Evolutionary conservation across 2,329 filamentous ascomycete genomes (phyloP).

Genomic region (Xylariaceae sp.): DNA sequence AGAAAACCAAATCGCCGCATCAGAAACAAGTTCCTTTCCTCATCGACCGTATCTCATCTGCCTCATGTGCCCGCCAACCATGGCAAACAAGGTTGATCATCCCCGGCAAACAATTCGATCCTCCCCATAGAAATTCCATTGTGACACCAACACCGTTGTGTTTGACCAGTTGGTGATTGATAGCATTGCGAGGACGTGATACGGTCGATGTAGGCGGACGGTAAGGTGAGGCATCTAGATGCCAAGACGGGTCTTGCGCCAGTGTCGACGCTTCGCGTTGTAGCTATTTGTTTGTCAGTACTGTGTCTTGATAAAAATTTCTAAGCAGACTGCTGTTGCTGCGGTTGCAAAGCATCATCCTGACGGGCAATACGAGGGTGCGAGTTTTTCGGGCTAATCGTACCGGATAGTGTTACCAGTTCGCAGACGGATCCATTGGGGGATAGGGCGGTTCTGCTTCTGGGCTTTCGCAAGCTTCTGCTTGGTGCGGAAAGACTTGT

Average conservation of each 20-base stretch:
- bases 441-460: slow-evolving; percentile 99
- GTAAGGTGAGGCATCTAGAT: slow-evolving; percentile 70
- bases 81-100: slow-evolving; percentile 4
- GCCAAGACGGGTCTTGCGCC: slow-evolving; percentile 99
- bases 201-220: slow-evolving; percentile 25
- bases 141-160: slow-evolving; percentile 9
- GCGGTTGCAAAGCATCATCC: background rate
- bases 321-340: background rate
- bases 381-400: slow-evolving; percentile 33
- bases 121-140: slow-evolving; percentile 5
- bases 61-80: slow-evolving; percentile 7
- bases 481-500: slow-evolving; percentile 99
- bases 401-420: slow-evolving; percentile 99
- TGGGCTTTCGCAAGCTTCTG: slow-evolving; percentile 99
- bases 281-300: slow-evolving; percentile 60
- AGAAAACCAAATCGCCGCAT: slow-evolving; percentile 22
- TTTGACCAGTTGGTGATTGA: slow-evolving; percentile 12
- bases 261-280: slow-evolving; percentile 99
- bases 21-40: slow-evolving; percentile 10
- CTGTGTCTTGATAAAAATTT: background rate
- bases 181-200: slow-evolving; percentile 8
- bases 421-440: slow-evolving; percentile 98
- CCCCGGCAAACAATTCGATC: slow-evolving; percentile 2
- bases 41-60: too few species aligned
- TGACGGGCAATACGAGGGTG: background rate